These are phyloP conservation scores for Leucosporidium creatinivorum DNA, from an alignment of 768 basidiomycete species.

Conservation along the genomic window DNA sequence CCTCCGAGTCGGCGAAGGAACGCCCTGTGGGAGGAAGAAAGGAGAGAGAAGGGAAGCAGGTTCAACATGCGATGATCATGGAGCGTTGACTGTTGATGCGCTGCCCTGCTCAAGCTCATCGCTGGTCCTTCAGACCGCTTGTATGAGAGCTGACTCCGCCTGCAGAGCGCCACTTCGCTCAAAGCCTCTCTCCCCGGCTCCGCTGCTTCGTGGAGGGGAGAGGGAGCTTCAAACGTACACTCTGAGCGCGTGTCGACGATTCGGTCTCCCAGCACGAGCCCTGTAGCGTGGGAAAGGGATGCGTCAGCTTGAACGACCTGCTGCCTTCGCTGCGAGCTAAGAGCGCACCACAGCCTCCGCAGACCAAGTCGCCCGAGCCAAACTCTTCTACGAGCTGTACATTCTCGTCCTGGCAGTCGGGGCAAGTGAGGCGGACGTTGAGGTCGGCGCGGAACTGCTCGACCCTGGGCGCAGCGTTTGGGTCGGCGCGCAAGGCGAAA, in stretches of 20 bases:
- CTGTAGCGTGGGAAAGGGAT: conserved; percentile 30
- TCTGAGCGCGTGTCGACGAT: conserved; percentile 97
- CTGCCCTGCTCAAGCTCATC: too few relatives aligned
- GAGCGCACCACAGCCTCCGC: conserved; percentile 62
- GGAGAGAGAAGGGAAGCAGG: background rate
- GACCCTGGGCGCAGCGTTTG: conserved; percentile 6
- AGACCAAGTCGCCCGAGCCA: conserved; percentile 92
- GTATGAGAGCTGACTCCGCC: too few relatives aligned
- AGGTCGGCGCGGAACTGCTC: conserved; percentile 30
- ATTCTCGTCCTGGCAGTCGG: conserved; percentile 87
- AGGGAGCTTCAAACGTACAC: conserved; percentile 59
- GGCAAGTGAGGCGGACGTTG: conserved; percentile 57
- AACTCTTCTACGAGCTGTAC: conserved; percentile 93
- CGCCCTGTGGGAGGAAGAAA: conserved; percentile 42
- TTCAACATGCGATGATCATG: conserved; percentile 6
- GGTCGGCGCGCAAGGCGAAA: conserved; percentile 28
- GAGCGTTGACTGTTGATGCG: background rate
- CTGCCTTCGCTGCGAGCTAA: background rate
- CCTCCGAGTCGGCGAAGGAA: conserved; percentile 99
- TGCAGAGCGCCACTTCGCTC: background rate
- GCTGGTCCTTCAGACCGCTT: too few relatives aligned
- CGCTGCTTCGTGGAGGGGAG: background rate
- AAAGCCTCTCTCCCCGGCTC: background rate
- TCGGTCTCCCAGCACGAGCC: conserved; percentile 88
- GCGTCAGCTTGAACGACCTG: background rate